A percentile compares a stretch with the other conserved stretches of the same genome.
phyloP scores from a whole-genome alignment of 2,329 filamentous ascomycete genomes.

The Talaromyces rugulosus region DNA sequence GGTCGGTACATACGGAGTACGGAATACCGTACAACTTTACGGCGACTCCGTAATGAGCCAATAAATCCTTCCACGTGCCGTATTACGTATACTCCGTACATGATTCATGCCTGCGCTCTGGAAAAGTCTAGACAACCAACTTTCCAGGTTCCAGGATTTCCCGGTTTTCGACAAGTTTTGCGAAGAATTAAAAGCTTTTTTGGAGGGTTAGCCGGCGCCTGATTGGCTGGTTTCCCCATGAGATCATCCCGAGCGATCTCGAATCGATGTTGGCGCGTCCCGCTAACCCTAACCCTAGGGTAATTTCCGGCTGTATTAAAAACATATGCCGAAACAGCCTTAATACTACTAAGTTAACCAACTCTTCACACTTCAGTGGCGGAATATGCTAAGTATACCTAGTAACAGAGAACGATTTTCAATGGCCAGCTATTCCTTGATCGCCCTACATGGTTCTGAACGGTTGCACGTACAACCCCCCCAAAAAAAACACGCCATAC shows the following conservation, averaged over 20 bases:
- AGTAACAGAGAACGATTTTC: no score
- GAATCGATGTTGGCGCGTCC: not conserved
- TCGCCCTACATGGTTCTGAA: not conserved
- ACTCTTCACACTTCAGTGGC: not conserved
- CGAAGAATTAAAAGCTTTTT: not conserved
- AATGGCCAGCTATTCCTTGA: not conserved
- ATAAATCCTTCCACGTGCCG: not conserved
- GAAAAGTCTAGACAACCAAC: no score
- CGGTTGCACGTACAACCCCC: not conserved
- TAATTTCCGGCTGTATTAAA: not conserved
- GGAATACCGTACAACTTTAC: no score
- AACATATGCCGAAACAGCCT: not conserved
- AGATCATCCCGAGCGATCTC: not conserved
- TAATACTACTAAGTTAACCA: not conserved
- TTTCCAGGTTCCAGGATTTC: not conserved
- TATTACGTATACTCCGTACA: not conserved
- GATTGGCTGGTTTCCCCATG: not conserved
- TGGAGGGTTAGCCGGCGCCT: not conserved
- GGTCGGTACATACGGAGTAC: not conserved
- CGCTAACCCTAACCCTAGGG: not conserved
- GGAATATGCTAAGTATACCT: no score
- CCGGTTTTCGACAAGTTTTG: not conserved
- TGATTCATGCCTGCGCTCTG: not conserved
- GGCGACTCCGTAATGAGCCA: not conserved
- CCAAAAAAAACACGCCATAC: not conserved